Evolutionary conservation across 768 basidiomycete genomes (phyloP).

Genomic region (Calvatia gigantea): DNA sequence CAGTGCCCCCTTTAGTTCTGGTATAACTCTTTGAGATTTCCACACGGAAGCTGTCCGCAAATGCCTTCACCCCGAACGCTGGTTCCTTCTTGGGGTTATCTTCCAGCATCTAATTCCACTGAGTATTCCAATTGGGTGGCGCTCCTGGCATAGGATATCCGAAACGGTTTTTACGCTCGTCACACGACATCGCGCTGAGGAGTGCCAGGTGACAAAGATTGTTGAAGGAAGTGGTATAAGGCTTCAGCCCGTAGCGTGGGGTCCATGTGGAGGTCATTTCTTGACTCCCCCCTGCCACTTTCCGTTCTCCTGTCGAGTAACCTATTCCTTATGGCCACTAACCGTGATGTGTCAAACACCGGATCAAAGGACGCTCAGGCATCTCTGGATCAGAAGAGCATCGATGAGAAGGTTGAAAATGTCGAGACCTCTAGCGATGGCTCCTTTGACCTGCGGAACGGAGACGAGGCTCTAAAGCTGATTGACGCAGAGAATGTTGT

Average conservation of each 20-base stretch:
- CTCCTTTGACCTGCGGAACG: slow-evolving; percentile 36
- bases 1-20: no score
- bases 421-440: not conserved
- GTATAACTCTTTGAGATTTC: slow-evolving; percentile 5
- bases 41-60: slow-evolving; percentile 3
- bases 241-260: not conserved
- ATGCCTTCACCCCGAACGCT: not conserved
- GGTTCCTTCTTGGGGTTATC: not conserved
- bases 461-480: slow-evolving; percentile 59
- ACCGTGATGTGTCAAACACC: not conserved
- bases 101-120: slow-evolving; percentile 8
- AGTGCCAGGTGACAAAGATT: not conserved
- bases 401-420: slow-evolving; percentile 31
- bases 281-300: no score
- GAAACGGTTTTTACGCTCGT: not conserved
- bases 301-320: not conserved
- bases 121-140: not conserved
- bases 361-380: not conserved
- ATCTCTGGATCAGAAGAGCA: slow-evolving; percentile 11
- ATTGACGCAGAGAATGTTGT: slow-evolving; percentile 49
- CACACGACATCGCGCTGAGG: not conserved
- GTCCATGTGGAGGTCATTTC: not conserved
- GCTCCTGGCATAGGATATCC: not conserved
- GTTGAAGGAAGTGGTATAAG: not conserved
- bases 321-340: not conserved